Base-by-base conservation (phyloP, 306 rosid species). In the Cicer arietinum region DNA sequence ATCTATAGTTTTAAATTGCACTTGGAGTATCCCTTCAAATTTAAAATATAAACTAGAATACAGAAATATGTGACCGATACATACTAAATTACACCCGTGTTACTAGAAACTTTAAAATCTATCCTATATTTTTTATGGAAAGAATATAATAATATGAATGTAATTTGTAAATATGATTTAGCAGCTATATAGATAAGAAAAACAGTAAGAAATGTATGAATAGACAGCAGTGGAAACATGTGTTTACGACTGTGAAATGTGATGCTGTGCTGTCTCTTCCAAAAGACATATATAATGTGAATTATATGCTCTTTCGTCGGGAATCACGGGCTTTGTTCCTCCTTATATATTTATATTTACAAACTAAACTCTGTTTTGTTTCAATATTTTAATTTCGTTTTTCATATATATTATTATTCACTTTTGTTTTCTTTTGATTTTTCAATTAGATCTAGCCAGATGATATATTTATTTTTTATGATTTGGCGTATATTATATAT, bases 301-400 rank as follows among this genome's bases (percentile, higher is more conserved):
- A 71, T 66, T 67, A 81, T 77, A 16, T 69, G 56, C 45, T 46
- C 77, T 81, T 76, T 64, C 83, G 45, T 80, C 87, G 88, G 80
- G 92, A 87, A 87, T 91, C 92, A 85, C 96, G 96, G 92, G 90
- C 59, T 68, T 79, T 83, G 87, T 78, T 88, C 79, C 85, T 76
- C 81, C 85, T 52, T 25, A 51, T 58, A 46, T 64, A 1, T 18
- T 1, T 18, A 18, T 73, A 62, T 74, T 81, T 81, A 9, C 53
- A 48, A 47, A 60, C 35, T 60, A 60, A 68, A 47, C 46, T 69
- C 74, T 74, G 52, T 63, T 69, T 18, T 14, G n/a, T 22, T 66
- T 30, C 71, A 35, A 43, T 83, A 17, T 73, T 82, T 78, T 67
- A 44, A 44, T 79, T 57, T 79, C 53, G 2, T 1, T 64, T 57